These are phyloP conservation scores for Citeromyces siamensis DNA, from an alignment of 1,139 yeast genomes.

Conservation along the genomic window DNA sequence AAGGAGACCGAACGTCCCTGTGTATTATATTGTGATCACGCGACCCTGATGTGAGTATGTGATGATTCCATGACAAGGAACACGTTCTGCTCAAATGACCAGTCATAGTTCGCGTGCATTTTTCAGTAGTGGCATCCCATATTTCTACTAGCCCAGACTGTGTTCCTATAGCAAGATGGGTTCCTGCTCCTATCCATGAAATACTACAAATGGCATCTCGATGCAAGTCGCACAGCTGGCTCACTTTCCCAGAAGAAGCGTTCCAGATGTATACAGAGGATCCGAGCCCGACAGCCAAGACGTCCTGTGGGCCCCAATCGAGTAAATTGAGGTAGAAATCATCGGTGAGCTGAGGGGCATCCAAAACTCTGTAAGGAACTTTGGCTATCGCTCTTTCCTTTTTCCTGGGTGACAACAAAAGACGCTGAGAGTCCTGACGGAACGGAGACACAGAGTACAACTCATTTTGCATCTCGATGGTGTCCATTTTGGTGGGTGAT, in stretches of 20 bases:
- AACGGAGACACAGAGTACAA: constrained; percentile 80
- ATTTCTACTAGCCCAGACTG: constrained; percentile 80
- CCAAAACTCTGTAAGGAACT: constrained; percentile 86
- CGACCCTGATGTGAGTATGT: constrained; percentile 77
- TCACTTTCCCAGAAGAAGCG: constrained; percentile 76
- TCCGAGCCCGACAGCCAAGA: constrained; percentile 85
- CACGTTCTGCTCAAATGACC: constrained; percentile 85
- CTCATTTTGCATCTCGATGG: constrained; percentile 46
- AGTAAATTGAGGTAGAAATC: constrained; percentile 86
- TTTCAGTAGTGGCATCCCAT: constrained; percentile 85
- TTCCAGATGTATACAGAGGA: constrained; percentile 87
- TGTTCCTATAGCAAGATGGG: constrained; percentile 91
- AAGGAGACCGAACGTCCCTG: constrained; percentile 83
- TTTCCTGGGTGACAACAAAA: constrained; percentile 72
- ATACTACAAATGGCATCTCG: constrained; percentile 60
- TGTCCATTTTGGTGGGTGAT: constrained; percentile 56
- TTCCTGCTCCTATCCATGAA: constrained; percentile 91
- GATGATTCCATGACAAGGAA: constrained; percentile 91
- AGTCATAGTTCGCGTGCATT: constrained; percentile 81
- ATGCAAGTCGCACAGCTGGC: constrained; percentile 62
- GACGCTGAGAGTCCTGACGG: constrained; percentile 73
- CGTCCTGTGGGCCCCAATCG: constrained; percentile 92
- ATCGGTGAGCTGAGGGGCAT: constrained; percentile 93
- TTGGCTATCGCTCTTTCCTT: constrained; percentile 68
- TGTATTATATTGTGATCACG: constrained; percentile 78